Conservation (phyloP, 73 alveolate species). For the Paramecium sonneborni region DNA sequence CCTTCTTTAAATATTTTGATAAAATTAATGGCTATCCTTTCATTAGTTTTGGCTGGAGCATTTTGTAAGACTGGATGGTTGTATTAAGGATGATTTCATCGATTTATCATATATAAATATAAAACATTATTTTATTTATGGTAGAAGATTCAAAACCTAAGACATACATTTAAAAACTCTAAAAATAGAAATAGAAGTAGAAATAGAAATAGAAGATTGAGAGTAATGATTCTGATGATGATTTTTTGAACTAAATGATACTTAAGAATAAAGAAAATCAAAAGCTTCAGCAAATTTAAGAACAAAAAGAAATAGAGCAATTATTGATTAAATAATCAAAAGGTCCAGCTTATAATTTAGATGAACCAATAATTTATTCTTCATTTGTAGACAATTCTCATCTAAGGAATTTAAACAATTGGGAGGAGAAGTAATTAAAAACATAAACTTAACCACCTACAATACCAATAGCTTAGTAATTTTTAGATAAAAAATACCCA, state of each 20-base stretch:
- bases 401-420: not conserved
- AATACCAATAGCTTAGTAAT: slow-evolving; percentile 85
- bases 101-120: not conserved
- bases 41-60: slow-evolving; percentile 76
- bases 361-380: not conserved
- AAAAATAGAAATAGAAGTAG: not conserved
- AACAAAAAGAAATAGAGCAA: not conserved
- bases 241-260: not conserved
- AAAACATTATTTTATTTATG: not conserved
- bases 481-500: slow-evolving; percentile 86
- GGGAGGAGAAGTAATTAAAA: slow-evolving; percentile 56
- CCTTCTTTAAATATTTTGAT: slow-evolving; percentile 91
- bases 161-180: not conserved
- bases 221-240: not conserved
- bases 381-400: not conserved
- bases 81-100: not conserved
- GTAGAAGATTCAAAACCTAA: not conserved
- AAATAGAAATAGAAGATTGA: not conserved
- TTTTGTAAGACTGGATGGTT: slow-evolving; percentile 60
- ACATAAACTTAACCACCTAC: slow-evolving; percentile 94
- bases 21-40: slow-evolving; percentile 86
- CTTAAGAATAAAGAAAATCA: slow-evolving; percentile 6
- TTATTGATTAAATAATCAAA: not conserved
- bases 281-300: not conserved
- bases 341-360: slow-evolving; percentile 51